Conservation (phyloP, 176 grass and related monocot genomes). For the Rhynchospora tenuis region DNA sequence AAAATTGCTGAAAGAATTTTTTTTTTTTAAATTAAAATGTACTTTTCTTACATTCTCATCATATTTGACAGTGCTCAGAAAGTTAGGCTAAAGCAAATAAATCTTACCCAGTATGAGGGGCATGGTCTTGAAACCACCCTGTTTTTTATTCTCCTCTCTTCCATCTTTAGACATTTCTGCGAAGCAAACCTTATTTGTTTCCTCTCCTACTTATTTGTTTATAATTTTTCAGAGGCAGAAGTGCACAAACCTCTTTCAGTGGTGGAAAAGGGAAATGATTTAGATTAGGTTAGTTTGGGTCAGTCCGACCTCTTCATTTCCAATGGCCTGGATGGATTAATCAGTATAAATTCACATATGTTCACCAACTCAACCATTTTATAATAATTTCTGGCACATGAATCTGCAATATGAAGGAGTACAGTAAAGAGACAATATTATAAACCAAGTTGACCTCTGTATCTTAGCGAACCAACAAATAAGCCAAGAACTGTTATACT, state of each 20-base stretch:
- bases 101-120: constrained; percentile 53
- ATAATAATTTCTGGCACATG: constrained; percentile 10
- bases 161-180: constrained; percentile 32
- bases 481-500: background rate
- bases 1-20: background rate
- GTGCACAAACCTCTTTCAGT: background rate
- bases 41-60: background rate
- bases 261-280: constrained; percentile 4
- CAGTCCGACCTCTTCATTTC: background rate
- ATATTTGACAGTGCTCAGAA: background rate
- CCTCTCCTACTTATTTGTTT: background rate
- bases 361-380: background rate
- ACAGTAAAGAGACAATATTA: background rate
- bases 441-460: background rate
- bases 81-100: background rate
- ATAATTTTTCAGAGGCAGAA: background rate
- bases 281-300: constrained; percentile 5
- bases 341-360: background rate
- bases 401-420: background rate
- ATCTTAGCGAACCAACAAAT: background rate
- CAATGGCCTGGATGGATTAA: background rate
- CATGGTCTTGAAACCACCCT: constrained; percentile 65
- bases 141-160: constrained; percentile 31
- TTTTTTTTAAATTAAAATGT: background rate
- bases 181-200: background rate